phyloP scores from a whole-genome alignment of 1,284 basidiomycete species.

The Ustanciosporium gigantosporum region DNA sequence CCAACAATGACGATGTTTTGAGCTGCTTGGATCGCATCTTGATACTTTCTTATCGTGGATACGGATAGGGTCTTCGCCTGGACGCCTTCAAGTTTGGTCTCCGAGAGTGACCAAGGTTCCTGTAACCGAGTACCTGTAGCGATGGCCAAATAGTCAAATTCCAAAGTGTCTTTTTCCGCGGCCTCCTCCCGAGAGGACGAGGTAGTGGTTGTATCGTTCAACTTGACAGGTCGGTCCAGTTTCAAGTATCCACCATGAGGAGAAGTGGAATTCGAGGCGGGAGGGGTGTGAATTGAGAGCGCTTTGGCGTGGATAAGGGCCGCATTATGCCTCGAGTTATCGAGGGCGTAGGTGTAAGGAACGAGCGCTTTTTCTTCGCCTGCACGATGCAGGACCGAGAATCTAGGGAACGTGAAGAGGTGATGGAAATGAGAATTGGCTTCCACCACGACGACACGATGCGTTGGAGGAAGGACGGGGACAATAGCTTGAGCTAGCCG shows the following conservation, averaged over 20 bases:
- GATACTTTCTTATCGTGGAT: constrained; percentile 33
- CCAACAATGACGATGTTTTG: constrained; percentile 53
- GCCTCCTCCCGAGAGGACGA: no score
- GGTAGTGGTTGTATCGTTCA: no score
- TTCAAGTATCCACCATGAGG: constrained; percentile 3
- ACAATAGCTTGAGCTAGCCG: constrained; percentile 60
- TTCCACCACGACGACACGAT: constrained; percentile 63
- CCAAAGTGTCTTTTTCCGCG: constrained; percentile 3
- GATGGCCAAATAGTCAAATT: constrained; percentile 30
- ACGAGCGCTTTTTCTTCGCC: constrained; percentile 67
- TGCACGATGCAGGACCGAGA: constrained; percentile 63
- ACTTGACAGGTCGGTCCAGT: constrained; percentile 5
- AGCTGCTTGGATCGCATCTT: constrained; percentile 39
- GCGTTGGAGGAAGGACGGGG: constrained; percentile 58
- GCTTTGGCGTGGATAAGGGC: constrained; percentile 20
- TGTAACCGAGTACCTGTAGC: constrained; percentile 27
- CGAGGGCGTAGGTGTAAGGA: constrained; percentile 69
- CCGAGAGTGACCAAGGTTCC: constrained; percentile 20
- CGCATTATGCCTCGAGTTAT: not conserved
- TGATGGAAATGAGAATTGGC: constrained; percentile 64
- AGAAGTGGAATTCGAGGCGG: not conserved
- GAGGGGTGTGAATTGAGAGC: constrained; percentile 5
- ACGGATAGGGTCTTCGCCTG: constrained; percentile 42
- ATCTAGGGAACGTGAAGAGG: constrained; percentile 67
- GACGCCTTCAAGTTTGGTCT: not conserved